These are phyloP conservation scores for Verticillium isaacii DNA, from an alignment of 2,329 filamentous ascomycete species.

Conservation along the genomic window DNA sequence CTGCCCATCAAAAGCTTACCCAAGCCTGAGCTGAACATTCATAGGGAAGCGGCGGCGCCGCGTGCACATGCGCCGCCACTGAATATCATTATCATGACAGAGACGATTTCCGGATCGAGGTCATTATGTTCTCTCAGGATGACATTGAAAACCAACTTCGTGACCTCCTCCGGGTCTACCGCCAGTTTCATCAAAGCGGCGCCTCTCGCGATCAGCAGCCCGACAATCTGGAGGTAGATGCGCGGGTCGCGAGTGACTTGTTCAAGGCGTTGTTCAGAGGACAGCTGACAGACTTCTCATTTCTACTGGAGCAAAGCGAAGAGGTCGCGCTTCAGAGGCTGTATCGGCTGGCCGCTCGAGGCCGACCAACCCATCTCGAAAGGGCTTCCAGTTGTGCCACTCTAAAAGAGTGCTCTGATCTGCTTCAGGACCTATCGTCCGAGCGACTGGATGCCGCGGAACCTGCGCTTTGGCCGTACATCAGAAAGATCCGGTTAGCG, in stretches of 20 bases:
- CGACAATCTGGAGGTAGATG: slow-evolving; percentile 19
- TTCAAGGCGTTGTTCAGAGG: slow-evolving; percentile 31
- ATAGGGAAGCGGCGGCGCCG: slow-evolving; percentile 37
- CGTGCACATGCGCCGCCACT: slow-evolving; percentile 43
- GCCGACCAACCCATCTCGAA: slow-evolving; percentile 3
- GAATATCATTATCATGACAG: slow-evolving; percentile 35
- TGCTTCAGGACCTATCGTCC: slow-evolving; percentile 31
- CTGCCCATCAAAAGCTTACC: background rate
- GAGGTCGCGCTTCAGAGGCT: slow-evolving; percentile 15
- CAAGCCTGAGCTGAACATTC: background rate
- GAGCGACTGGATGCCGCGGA: slow-evolving; percentile 15
- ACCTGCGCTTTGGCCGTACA: slow-evolving; percentile 36
- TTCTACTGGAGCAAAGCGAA: slow-evolving; percentile 12
- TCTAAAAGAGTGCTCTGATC: slow-evolving; percentile 24
- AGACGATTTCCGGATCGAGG: slow-evolving; percentile 25
- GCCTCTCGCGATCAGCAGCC: slow-evolving; percentile 7
- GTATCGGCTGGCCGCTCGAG: slow-evolving; percentile 15
- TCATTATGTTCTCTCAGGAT: slow-evolving; percentile 24
- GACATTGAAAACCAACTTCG: slow-evolving; percentile 28
- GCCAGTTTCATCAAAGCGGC: slow-evolving; percentile 24
- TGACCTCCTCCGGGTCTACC: slow-evolving; percentile 29
- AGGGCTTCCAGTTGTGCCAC: background rate
- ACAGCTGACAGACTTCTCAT: slow-evolving; percentile 8
- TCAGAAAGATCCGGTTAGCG: slow-evolving; percentile 34
- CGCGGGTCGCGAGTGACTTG: slow-evolving; percentile 28